These are phyloP conservation scores for Petunia hybrid DNA, from an alignment of 305 asterid genomes.

Conservation along the genomic window DNA sequence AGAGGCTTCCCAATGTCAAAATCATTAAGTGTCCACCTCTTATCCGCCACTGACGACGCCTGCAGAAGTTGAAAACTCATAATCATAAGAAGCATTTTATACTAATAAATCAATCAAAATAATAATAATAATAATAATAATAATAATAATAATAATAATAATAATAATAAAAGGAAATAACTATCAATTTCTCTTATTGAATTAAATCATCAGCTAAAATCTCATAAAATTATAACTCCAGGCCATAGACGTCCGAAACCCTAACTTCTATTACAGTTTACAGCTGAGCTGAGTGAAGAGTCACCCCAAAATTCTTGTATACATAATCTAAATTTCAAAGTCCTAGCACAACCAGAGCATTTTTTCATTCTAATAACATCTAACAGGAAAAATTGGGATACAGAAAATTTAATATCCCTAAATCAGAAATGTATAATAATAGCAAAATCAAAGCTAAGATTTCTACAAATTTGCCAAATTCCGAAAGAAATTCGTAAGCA, in stretches of 20 bases:
- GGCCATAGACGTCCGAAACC: not conserved
- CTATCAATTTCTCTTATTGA: not conserved
- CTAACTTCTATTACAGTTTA: not conserved
- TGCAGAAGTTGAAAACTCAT: slow-evolving; percentile 37
- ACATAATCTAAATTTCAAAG: not conserved
- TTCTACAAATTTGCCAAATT: not conserved
- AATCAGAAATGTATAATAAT: not conserved
- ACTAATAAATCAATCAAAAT: too few relatives aligned
- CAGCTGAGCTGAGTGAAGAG: not conserved
- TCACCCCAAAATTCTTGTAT: not conserved
- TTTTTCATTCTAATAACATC: not conserved
- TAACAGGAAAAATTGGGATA: not conserved
- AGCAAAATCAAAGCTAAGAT: not conserved
- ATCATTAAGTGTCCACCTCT: slow-evolving; percentile 83
- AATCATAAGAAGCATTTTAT: too few relatives aligned
- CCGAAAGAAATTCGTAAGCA: not conserved
- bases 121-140: too few relatives aligned
- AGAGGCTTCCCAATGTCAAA: slow-evolving; percentile 97
- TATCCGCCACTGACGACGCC: slow-evolving; percentile 63
- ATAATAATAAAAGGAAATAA: not conserved
- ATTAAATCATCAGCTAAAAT: not conserved
- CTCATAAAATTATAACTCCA: not conserved
- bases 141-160: too few relatives aligned
- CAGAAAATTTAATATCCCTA: not conserved
- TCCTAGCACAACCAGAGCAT: not conserved